Conservation (phyloP, 495 filamentous ascomycete species). For the Penicillium malachiteum region DNA sequence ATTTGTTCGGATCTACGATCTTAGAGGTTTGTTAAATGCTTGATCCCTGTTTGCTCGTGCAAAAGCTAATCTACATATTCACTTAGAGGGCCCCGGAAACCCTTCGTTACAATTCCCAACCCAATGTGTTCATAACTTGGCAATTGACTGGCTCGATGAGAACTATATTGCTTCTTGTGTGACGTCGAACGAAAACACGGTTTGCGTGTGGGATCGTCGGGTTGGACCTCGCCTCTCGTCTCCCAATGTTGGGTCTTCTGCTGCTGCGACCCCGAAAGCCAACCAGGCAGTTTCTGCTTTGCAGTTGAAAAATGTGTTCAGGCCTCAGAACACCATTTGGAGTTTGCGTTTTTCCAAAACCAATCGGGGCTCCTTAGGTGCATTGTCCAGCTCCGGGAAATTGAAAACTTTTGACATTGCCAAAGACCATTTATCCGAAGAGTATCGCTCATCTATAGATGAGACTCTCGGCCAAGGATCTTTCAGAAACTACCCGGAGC, state of each 20-base stretch:
- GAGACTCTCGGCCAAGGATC: constrained; percentile 43
- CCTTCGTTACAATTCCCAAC: constrained; percentile 67
- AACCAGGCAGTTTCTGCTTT: constrained; percentile 55
- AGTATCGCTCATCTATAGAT: constrained; percentile 41
- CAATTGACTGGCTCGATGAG: constrained; percentile 84
- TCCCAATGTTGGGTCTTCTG: constrained; percentile 36
- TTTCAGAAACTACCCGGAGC: constrained; percentile 40
- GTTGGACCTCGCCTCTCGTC: constrained; percentile 53
- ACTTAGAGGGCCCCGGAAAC: constrained; percentile 51
- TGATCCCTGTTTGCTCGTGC: background rate
- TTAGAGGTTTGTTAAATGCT: constrained; percentile 61
- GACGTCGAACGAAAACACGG: constrained; percentile 60
- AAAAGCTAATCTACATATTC: constrained; percentile 8
- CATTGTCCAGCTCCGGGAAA: constrained; percentile 76
- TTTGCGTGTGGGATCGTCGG: constrained; percentile 89
- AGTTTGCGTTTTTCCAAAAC: constrained; percentile 78
- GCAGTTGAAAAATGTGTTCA: constrained; percentile 64
- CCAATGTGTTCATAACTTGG: constrained; percentile 83
- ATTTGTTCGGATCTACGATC: constrained; percentile 84
- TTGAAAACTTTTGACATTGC: constrained; percentile 70
- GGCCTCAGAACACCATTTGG: constrained; percentile 61
- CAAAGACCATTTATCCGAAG: constrained; percentile 53
- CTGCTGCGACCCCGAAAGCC: constrained; percentile 31
- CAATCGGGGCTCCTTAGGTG: constrained; percentile 68
- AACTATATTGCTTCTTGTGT: constrained; percentile 94